Base-by-base conservation (phyloP, 257 asterid species). In the Voacanga thouarsii region DNA sequence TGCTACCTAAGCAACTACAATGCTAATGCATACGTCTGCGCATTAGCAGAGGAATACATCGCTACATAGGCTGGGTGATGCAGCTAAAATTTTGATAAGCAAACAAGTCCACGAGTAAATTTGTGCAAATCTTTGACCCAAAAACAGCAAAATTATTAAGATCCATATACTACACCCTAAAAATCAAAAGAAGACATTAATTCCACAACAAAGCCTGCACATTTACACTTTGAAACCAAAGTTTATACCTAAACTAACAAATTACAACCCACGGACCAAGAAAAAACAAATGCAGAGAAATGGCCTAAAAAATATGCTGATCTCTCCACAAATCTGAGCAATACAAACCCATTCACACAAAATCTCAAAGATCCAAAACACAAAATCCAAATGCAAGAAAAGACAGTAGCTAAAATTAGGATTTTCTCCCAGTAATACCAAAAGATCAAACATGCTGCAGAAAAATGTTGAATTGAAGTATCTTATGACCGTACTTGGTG, bases 401-500 rank as follows among this genome's bases (percentile, higher is more conserved):
- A 53, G 10, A 11, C 15, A 28, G 9, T 21, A 47, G 47, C 66
- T 71, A 14, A 49, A 67, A 67, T 1, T 49, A 37, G 63, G 45
- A 7, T 49, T 73, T 50, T 21, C 43, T 59, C 64, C 12, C 5
- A 49, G 39, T 14, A 72, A 70, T 43, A 79, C 47, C 71, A 66
- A 26, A 75, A 72, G 83, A 78, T 56, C 77, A 65, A 49, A 78
- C 30, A 45, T 15, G 33, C 6, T 11, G 7, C 16, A 1, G 8
- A 45, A 0, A 44, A 37, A 67, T 56, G 14, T 16, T 28, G 39
- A 14, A 6, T 7, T 4, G 21, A 19, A 21, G 43, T 82, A 87
- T 88, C 91, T 82, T 83, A 63, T 85, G 89, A 85, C 85, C 91
- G 23, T 83, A 83, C 78, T 87, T 89, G 68, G 89, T 80, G 59